Conservation (phyloP, 2,329 filamentous ascomycete genomes). For the Exophiala mesophila region DNA sequence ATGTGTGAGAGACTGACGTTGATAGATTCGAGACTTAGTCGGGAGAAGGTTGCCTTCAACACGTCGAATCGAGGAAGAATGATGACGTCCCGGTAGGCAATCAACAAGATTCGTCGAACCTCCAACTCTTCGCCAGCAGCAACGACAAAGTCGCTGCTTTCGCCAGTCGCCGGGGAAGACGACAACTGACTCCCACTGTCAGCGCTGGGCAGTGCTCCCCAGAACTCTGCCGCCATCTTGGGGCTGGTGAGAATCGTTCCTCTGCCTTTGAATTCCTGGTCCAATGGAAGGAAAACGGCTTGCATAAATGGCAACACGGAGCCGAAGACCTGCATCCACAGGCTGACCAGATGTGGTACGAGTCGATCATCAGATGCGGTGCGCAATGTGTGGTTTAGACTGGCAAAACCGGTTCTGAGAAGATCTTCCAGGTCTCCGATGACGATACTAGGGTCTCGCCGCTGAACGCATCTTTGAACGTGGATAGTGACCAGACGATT, state of each 20-base stretch:
- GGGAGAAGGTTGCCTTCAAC: slow-evolving; percentile 83
- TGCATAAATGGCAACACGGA: slow-evolving; percentile 89
- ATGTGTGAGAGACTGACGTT: slow-evolving; percentile 45
- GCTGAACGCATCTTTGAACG: slow-evolving; percentile 58
- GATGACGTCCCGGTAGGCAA: slow-evolving; percentile 81
- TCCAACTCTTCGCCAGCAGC: slow-evolving; percentile 63
- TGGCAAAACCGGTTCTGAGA: slow-evolving; percentile 69
- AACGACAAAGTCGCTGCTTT: slow-evolving; percentile 27
- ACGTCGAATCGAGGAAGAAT: slow-evolving; percentile 85
- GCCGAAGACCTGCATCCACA: slow-evolving; percentile 92
- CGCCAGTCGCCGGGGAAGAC: slow-evolving; percentile 25
- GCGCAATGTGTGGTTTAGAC: slow-evolving; percentile 76
- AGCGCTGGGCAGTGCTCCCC: slow-evolving; percentile 64
- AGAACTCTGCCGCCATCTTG: slow-evolving; percentile 77
- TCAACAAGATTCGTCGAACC: slow-evolving; percentile 80
- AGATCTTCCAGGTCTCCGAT: slow-evolving; percentile 61
- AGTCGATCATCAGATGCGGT: slow-evolving; percentile 77
- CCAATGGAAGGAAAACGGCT: slow-evolving; percentile 86
- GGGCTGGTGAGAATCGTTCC: slow-evolving; percentile 72
- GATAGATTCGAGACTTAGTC: slow-evolving; percentile 78
- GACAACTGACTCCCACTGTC: slow-evolving; percentile 31
- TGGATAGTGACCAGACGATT: slow-evolving; percentile 60
- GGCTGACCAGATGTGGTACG: slow-evolving; percentile 84
- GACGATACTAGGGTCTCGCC: slow-evolving; percentile 53
- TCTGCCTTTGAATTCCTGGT: slow-evolving; percentile 84